phyloP scores from a whole-genome alignment of 176 grass and related monocot species.

The Cocos nucifera region DNA sequence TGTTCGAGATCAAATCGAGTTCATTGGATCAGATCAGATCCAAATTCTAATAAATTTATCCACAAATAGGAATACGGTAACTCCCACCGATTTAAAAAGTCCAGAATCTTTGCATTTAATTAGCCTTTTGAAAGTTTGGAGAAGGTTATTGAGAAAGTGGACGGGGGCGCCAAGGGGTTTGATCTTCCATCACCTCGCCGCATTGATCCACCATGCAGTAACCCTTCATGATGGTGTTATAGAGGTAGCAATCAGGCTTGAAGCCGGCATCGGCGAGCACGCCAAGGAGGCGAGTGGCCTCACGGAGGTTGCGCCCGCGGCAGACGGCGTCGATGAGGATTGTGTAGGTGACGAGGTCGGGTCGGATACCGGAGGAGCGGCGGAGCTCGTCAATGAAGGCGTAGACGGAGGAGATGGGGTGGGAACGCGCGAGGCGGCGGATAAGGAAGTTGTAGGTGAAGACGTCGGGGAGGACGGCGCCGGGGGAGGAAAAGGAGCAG shows the following conservation, averaged over 20 bases:
- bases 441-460: slow-evolving; percentile 49
- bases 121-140: too few species aligned
- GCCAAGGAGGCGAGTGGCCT: slow-evolving; percentile 46
- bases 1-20: too few species aligned
- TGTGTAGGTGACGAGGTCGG: slow-evolving; percentile 43
- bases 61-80: too few species aligned
- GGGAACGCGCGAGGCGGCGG: slow-evolving; percentile 52
- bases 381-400: slow-evolving; percentile 44
- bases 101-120: too few species aligned
- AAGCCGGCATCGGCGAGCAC: slow-evolving; percentile 52
- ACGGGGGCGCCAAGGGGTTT: too few species aligned
- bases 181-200: slow-evolving; percentile 41
- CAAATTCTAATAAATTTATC: too few species aligned
- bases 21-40: too few species aligned
- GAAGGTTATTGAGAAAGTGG: too few species aligned
- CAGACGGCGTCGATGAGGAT: slow-evolving; percentile 60
- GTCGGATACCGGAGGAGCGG: slow-evolving; percentile 5
- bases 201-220: slow-evolving; percentile 49
- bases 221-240: slow-evolving; percentile 85
- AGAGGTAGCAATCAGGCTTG: slow-evolving; percentile 59
- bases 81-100: too few species aligned
- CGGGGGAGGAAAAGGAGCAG: neutral
- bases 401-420: slow-evolving; percentile 48
- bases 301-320: slow-evolving; percentile 42
- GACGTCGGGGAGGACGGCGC: slow-evolving; percentile 21